Conservation (phyloP, 768 basidiomycete genomes). For the Lanmaoa pseudosensibilis region DNA sequence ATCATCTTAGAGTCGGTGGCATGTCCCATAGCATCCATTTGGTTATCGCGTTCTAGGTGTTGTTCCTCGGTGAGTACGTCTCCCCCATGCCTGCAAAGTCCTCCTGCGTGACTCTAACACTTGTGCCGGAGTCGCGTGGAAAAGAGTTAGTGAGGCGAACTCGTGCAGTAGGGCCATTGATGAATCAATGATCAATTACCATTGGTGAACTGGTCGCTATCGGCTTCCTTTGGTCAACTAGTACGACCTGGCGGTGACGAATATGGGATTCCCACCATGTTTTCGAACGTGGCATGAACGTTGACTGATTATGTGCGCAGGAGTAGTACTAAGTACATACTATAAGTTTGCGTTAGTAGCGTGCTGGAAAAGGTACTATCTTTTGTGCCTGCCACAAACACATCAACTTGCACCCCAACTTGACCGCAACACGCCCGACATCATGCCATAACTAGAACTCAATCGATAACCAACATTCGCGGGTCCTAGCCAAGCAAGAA, state of each 20-base stretch:
- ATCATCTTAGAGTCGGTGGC: conserved; percentile 45
- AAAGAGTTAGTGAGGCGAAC: conserved; percentile 36
- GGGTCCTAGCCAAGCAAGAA: background rate
- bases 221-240: too few relatives aligned
- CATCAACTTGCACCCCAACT: too few relatives aligned
- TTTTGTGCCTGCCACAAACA: too few relatives aligned
- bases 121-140: conserved; percentile 49
- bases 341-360: too few relatives aligned
- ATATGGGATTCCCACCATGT: too few relatives aligned
- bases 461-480: background rate
- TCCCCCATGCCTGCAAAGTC: conserved; percentile 44
- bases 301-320: too few relatives aligned
- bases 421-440: too few relatives aligned
- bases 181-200: background rate
- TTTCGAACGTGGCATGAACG: background rate
- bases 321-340: too few relatives aligned
- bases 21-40: conserved; percentile 43
- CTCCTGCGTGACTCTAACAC: conserved; percentile 39
- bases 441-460: too few relatives aligned
- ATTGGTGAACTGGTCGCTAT: background rate
- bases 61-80: conserved; percentile 42
- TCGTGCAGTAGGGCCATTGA: background rate
- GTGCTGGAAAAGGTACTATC: too few relatives aligned
- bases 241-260: background rate
- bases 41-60: conserved; percentile 43